Evolutionary conservation across 257 asterid genomes (phyloP), one percentile per base, ranked within the genome.

Genomic region (Penstemon davidsonii): DNA sequence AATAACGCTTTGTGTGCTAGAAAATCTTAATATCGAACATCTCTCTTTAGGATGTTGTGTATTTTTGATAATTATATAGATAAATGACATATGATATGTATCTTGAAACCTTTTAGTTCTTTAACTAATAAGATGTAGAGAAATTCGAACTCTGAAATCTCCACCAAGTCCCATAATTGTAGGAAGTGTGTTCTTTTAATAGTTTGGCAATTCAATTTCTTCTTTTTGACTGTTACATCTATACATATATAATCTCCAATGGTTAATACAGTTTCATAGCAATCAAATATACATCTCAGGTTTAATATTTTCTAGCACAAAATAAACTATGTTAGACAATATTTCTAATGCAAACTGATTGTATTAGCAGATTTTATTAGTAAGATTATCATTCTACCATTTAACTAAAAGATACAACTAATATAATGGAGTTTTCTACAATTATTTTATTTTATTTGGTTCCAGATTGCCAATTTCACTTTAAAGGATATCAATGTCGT

Each of bases 1-100:
- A 62, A 25, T 50, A 58, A 9, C 64, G 46, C 39, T 6, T 10
- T 41, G n/a, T 41, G 19, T 9, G 11, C 9, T 52, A 45, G 54
- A 57, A 46, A 73, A 39, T 69, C 74, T 42, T 58, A 40, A 43
- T n/a, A 33, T 9, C 54, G 45, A 8, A 33, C 64, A 52, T 3
- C 55, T 33, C 13, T 9, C 7, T n/a, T 15, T 13, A 49, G 52
- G 59, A 58, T 64, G 55, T 75, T 8, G 15, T 40, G 4, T 12
- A 3, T 13, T 52, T 5, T 52, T 12, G 4, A 1, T 11, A 19
- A 12, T 5, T 52, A 52, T 10, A 6, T 52, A 10, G 12, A 25
- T n/a, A 42, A 41, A 50, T 40, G 7, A 42, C 33, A 25, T 12
- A 36, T 60, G 58, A 8, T 33, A 13, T 57, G 72, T 38, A 43